These are phyloP conservation scores for Telopea speciosissima DNA, from an alignment of 177 flowering plant species.

Conservation along the genomic window DNA sequence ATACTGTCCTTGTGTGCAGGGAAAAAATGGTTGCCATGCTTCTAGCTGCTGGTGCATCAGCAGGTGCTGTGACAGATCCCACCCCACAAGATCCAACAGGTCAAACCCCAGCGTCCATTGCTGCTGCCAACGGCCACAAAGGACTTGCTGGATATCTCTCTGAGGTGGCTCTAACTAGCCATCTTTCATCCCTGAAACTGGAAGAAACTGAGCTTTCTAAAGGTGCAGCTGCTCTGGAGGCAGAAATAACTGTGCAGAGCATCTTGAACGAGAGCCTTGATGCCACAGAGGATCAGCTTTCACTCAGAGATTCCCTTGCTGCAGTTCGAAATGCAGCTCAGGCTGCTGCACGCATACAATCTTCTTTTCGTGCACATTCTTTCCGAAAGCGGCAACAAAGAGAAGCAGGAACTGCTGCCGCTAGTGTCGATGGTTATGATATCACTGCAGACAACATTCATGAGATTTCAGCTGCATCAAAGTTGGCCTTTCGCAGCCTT, in stretches of 20 bases:
- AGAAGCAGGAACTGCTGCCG: constrained; percentile 17
- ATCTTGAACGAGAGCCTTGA: constrained; percentile 29
- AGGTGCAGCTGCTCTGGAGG: constrained; percentile 67
- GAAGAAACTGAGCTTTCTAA: constrained; percentile 76
- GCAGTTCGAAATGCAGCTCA: constrained; percentile 88
- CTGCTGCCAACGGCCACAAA: constrained; percentile 62
- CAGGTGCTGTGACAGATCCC: constrained; percentile 95
- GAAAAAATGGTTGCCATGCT: constrained; percentile 96
- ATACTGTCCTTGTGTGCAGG: constrained; percentile 32
- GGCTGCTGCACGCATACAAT: constrained; percentile 97
- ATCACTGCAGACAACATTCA: constrained; percentile 40
- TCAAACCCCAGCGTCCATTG: constrained; percentile 71
- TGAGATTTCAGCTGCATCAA: constrained; percentile 60
- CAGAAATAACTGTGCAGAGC: constrained; percentile 60
- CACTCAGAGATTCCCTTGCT: constrained; percentile 66
- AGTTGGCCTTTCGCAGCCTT: constrained; percentile 38
- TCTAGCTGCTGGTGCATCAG: constrained; percentile 81
- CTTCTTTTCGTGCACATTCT: constrained; percentile 92
- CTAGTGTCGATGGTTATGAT: constrained; percentile 45
- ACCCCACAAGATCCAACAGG: constrained; percentile 63
- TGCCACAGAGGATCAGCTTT: constrained; percentile 49
- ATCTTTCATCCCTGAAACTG: constrained; percentile 72
- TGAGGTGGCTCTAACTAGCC: constrained; percentile 77
- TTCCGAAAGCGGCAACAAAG: constrained; percentile 63
- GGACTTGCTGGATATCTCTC: constrained; percentile 98